Conservation (phyloP, 208 protist species). For the Trypanosoma scelopori region DNA sequence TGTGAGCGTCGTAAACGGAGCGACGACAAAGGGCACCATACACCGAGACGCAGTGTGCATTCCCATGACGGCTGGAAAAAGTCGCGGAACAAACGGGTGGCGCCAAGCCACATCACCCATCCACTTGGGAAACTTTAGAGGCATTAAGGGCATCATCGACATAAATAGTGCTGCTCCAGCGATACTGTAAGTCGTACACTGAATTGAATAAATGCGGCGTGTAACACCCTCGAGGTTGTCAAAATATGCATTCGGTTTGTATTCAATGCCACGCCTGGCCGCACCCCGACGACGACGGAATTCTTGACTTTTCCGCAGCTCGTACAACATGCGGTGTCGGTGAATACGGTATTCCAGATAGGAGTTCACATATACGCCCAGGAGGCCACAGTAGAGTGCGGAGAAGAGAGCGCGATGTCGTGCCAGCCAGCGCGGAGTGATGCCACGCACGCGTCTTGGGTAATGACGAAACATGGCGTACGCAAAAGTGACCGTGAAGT, state of each 20-base stretch:
- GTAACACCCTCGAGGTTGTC: constrained; percentile 78
- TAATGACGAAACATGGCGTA: constrained; percentile 86
- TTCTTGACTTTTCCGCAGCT: constrained; percentile 75
- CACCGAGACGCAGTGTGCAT: constrained; percentile 81
- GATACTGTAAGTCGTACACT: constrained; percentile 56
- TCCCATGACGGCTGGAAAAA: constrained; percentile 82
- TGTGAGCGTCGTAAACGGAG: constrained; percentile 72
- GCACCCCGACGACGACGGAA: constrained; percentile 70
- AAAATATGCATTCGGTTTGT: constrained; percentile 75
- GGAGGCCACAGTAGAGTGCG: constrained; percentile 52
- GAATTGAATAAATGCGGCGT: constrained; percentile 69
- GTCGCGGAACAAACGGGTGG: constrained; percentile 77
- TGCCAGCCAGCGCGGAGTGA: constrained; percentile 76
- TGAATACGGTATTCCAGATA: constrained; percentile 78
- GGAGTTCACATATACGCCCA: constrained; percentile 74
- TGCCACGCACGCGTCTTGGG: constrained; percentile 70
- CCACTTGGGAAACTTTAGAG: constrained; percentile 82
- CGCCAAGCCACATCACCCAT: constrained; percentile 89
- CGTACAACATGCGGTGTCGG: constrained; percentile 77
- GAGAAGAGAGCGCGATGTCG: constrained; percentile 82
- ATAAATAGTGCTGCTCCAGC: constrained; percentile 47
- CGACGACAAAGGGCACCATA: constrained; percentile 81
- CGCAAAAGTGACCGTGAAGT: constrained; percentile 71
- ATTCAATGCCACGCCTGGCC: constrained; percentile 44
- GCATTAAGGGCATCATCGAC: constrained; percentile 68